Base-by-base conservation (phyloP, 2,329 filamentous ascomycete genomes). In the Aspergillus udagawae region DNA sequence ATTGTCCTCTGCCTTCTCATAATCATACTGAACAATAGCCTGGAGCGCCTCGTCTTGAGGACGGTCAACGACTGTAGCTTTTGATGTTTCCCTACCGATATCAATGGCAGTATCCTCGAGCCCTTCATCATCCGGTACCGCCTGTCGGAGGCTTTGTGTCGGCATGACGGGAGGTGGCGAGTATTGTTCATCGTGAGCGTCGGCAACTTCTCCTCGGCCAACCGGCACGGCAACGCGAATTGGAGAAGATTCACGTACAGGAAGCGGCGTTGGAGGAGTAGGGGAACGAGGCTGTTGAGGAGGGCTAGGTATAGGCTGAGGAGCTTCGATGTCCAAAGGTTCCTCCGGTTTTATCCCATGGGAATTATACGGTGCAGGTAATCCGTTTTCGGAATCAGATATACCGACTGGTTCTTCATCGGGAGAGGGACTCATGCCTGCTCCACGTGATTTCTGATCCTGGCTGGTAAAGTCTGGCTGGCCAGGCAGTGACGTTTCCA, bases 1-100 rank as follows among this genome's bases (percentile, higher is more conserved):
- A 69, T 99, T 99, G 64, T 96, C 92, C 74, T 99, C 94, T 1
- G 92, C 92, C 77, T 95, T 97, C 68, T 97, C 93, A 70, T 99
- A 99, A 72, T 99, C 94, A 72, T 94, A 99, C 68, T 94, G 87
- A 38, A 94, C 85, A 56, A 95, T 69, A 1, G 94, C 94, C 50
- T 86, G 86, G 70, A 87, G 84, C 53, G 89, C 89, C 38, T 82
- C 82, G 74, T 67, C 28, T 72, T 77, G 62, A 80, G 76, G 17
- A 74, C 75, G 53, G 76, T 76, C 64, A 27, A 77, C 76, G 21
- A 82, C 83, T 12, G 83, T 81, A 50, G 82, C 80, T 53, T 80
- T 78, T 10, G 83, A 83, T 12, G 84, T 80, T 56, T 82, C 83
- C 48, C 89, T 87, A 38, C 82, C 81, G 21, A 77, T 72, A 41